Conservation (phyloP, 2,329 filamentous ascomycete genomes). For the Didymella lethalis region DNA sequence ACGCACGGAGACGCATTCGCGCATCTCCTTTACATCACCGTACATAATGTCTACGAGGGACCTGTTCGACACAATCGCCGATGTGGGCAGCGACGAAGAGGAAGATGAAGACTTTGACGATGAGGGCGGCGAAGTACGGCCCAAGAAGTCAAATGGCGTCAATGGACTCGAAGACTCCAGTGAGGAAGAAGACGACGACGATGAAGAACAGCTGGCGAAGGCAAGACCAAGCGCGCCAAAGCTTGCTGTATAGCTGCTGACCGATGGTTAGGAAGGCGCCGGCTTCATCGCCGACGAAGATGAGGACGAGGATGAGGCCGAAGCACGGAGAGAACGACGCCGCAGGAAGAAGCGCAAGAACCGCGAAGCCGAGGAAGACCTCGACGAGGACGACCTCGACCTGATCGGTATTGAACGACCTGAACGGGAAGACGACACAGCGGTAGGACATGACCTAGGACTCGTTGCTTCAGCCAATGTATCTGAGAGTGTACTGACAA, state of each 20-base stretch:
- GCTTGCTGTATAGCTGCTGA: conserved; percentile 23
- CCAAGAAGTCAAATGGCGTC: conserved; percentile 40
- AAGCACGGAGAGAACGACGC: conserved; percentile 62
- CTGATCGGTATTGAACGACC: conserved; percentile 81
- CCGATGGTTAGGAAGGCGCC: conserved; percentile 73
- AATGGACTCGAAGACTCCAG: conserved; percentile 49
- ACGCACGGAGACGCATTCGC: conserved; percentile 26
- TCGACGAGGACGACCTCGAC: conserved; percentile 96
- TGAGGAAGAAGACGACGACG: conserved; percentile 53
- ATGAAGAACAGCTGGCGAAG: conserved; percentile 46
- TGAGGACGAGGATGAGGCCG: conserved; percentile 77
- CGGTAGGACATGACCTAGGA: conserved; percentile 62
- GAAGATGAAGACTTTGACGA: conserved; percentile 51
- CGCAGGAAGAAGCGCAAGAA: conserved; percentile 80
- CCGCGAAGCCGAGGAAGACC: conserved; percentile 78
- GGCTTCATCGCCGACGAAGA: conserved; percentile 97
- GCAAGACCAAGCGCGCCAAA: conserved; percentile 36
- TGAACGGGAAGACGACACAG: conserved; percentile 70
- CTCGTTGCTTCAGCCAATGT: not conserved
- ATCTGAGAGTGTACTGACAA: conserved; percentile 16
- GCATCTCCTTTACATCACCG: conserved; percentile 39
- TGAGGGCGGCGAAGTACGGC: conserved; percentile 33
- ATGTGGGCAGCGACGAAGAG: conserved; percentile 75
- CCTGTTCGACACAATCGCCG: conserved; percentile 83
- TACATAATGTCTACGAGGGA: conserved; percentile 56